These are phyloP conservation scores for Botrytis tulipae DNA, from an alignment of 2,329 filamentous ascomycete species.

Conservation along the genomic window DNA sequence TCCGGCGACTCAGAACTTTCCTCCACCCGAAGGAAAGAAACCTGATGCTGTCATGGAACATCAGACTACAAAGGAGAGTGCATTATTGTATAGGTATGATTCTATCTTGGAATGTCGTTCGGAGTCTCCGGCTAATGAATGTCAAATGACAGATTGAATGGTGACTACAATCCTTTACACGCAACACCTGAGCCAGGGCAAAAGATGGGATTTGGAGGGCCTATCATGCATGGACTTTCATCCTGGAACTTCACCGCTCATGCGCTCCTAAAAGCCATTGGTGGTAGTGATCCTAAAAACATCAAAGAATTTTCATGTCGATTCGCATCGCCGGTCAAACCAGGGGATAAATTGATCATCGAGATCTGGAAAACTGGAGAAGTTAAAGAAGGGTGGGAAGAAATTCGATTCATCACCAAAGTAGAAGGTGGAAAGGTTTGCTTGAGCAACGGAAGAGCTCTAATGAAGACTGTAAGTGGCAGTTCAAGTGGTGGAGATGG, in stretches of 20 bases:
- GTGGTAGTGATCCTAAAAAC: conserved; percentile 74
- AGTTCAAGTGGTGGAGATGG: conserved; percentile 32
- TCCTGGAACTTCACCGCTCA: conserved; percentile 81
- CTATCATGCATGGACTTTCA: conserved; percentile 87
- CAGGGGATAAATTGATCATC: conserved; percentile 77
- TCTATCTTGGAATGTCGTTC: neutral
- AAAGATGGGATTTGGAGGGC: conserved; percentile 88
- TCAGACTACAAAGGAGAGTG: conserved; percentile 69
- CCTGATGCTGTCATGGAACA: conserved; percentile 70
- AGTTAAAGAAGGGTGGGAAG: conserved; percentile 69
- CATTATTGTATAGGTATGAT: conserved; percentile 66
- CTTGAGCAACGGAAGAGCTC: conserved; percentile 79
- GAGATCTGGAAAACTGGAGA: conserved; percentile 79
- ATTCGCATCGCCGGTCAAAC: conserved; percentile 81
- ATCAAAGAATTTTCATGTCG: conserved; percentile 86
- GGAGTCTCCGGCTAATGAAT: conserved; percentile 26
- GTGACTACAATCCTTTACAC: conserved; percentile 92
- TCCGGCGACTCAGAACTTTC: conserved; percentile 74
- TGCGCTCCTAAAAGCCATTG: conserved; percentile 68
- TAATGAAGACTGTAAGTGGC: conserved; percentile 50
- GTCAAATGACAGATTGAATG: conserved; percentile 65
- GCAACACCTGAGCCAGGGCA: conserved; percentile 79
- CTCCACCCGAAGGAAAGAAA: conserved; percentile 67
- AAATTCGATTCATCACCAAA: conserved; percentile 75
- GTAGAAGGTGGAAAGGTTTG: conserved; percentile 81